Conservation (phyloP, 495 filamentous ascomycete species). For the Neurospora sp. region DNA sequence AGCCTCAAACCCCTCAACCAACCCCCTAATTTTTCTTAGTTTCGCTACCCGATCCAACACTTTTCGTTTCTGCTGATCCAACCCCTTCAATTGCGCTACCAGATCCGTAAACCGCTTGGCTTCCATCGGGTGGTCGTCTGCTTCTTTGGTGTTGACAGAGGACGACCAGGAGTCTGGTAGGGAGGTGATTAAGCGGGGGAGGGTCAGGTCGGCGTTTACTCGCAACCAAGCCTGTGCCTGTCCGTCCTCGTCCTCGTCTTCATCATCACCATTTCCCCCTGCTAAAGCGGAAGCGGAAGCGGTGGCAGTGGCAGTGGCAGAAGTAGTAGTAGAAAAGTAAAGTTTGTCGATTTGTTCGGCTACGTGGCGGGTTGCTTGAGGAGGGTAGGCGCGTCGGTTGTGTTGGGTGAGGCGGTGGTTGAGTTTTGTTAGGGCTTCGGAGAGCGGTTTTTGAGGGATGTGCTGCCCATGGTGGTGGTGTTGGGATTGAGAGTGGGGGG, state of each 20-base stretch:
- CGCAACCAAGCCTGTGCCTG: conserved; percentile 29
- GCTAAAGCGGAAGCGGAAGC: no score
- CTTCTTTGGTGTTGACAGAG: conserved; percentile 9
- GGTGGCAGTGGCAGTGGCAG: neutral
- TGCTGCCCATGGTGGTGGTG: conserved; percentile 14
- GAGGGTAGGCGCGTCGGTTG: conserved; percentile 58
- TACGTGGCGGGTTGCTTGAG: conserved; percentile 66
- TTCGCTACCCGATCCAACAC: conserved; percentile 46
- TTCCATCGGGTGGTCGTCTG: conserved; percentile 22
- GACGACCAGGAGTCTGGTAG: neutral
- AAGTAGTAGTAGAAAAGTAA: conserved; percentile 46
- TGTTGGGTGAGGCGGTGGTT: conserved; percentile 62
- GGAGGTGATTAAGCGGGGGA: conserved; percentile 22
- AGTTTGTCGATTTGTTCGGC: conserved; percentile 71
- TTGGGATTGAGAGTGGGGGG: conserved; percentile 27
- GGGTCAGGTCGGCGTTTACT: conserved; percentile 34
- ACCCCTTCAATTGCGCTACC: conserved; percentile 37
- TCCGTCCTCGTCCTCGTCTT: conserved; percentile 32
- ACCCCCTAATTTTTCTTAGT: conserved; percentile 42
- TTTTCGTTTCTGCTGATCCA: conserved; percentile 44
- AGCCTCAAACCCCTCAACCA: conserved; percentile 47
- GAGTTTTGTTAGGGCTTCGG: conserved; percentile 41
- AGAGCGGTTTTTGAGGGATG: conserved; percentile 42
- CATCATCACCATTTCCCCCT: conserved; percentile 14
- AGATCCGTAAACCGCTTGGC: conserved; percentile 44